Evolutionary conservation across 257 asterid species (phyloP).

Genomic region (Capsicum baccatum): DNA sequence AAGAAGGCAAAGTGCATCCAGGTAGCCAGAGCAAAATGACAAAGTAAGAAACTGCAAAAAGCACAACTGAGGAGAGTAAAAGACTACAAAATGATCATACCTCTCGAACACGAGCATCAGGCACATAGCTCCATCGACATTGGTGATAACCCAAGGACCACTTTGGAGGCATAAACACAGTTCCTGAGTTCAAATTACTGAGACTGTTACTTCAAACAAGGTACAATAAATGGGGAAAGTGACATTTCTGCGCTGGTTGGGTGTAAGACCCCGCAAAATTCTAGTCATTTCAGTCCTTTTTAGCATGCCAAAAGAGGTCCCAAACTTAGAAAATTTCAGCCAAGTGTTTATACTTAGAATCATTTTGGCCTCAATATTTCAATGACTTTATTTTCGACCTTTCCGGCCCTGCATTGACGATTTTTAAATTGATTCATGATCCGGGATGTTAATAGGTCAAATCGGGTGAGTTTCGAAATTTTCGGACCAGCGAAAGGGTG

Average conservation of each 20-base stretch:
- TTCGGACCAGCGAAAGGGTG: too few species aligned
- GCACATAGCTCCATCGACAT: conserved; percentile 93
- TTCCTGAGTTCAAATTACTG: conserved; percentile 53
- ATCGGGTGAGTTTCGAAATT: too few species aligned
- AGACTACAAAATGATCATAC: conserved; percentile 43
- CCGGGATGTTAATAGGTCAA: too few species aligned
- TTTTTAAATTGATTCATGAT: too few species aligned
- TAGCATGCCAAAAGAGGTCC: too few species aligned
- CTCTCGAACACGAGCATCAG: conserved; percentile 91
- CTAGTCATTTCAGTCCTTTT: too few species aligned
- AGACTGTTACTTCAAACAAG: conserved; percentile 18
- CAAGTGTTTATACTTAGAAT: too few species aligned
- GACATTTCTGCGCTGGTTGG: not conserved
- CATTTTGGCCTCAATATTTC: too few species aligned
- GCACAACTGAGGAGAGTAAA: not conserved
- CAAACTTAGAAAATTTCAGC: too few species aligned
- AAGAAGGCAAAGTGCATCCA: not conserved
- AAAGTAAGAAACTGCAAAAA: not conserved
- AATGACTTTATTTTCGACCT: too few species aligned
- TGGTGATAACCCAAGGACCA: conserved; percentile 99
- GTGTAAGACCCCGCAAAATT: too few species aligned
- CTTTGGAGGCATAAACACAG: conserved; percentile 94
- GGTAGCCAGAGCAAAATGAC: not conserved
- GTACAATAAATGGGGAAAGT: not conserved
- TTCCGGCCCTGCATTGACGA: too few species aligned